Evolutionary conservation across 176 grass and related monocot species (phyloP), one percentile per base, ranked within the genome.

Genomic region (Luzula sylvatica): DNA sequence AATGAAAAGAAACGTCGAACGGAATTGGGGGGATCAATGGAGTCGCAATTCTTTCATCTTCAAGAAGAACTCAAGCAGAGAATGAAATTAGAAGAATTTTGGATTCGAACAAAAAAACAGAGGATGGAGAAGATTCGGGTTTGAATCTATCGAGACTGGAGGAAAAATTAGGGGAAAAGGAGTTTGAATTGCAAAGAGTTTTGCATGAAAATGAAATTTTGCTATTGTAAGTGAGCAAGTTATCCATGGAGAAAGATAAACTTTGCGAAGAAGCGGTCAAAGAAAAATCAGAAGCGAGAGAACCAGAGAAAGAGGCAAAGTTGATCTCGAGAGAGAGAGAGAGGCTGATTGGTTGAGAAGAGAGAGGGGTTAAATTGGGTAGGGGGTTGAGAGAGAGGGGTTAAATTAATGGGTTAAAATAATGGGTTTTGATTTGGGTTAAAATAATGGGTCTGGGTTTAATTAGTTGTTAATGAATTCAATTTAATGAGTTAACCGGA

Each of bases 1-100:
- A 68, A 69, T 25, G 77, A 92, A 77, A 92, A 67, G 82, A 90
- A 72, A 67, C 75, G 69, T 3, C 65, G 75, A 5, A 70, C 50
- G 46, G 92, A 79, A 52, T 25, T 80, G 17, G 60, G 73, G 3
- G 82, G n/a, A n/a, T n/a, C 84, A 48, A 51, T 94, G 16, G 87
- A 87, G 66, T 69, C 29, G 46, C 77, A 87, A 52, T 71, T 94
- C 32, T 40, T 74, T 5, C 77, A 92, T 56, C 59, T 98, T 52
- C 77, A 92, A 61, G 78, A 87, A 27, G 78, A 92, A 29, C 67
- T 98, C 14, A 92, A 83, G 68, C 76, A 83, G 92, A 90, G 14
- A 66, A 68, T 0, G 85, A 96, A 49, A 46, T 90, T 5, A 25
- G 51, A 51, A 65, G 28, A 20, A 40, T 83, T 40, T 38, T 72